These are phyloP conservation scores for Chlorella variabilis DNA, from an alignment of 163 green algal species.

Conservation along the genomic window DNA sequence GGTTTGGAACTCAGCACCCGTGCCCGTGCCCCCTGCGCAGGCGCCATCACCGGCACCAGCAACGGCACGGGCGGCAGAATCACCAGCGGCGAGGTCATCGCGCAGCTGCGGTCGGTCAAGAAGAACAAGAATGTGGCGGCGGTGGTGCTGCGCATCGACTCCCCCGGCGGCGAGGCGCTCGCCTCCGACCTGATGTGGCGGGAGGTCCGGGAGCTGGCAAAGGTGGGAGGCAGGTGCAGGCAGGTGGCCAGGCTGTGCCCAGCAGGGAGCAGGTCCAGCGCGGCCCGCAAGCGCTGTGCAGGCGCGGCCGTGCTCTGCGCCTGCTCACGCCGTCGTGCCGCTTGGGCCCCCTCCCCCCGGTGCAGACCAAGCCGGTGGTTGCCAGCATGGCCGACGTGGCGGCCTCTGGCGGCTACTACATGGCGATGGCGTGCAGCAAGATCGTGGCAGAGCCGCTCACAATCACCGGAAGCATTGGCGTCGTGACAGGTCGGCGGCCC, in stretches of 20 bases:
- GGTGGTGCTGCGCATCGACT: slow-evolving; percentile 92
- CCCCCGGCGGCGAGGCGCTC: slow-evolving; percentile 89
- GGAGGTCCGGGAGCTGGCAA: slow-evolving; percentile 72
- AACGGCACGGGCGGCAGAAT: slow-evolving; percentile 64
- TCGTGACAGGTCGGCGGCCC: slow-evolving; percentile 68
- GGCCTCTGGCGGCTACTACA: slow-evolving; percentile 94
- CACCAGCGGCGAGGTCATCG: slow-evolving; percentile 78
- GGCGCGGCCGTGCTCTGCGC: too few relatives aligned
- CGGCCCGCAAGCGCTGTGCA: too few relatives aligned
- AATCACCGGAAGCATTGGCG: slow-evolving; percentile 93
- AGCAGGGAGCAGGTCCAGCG: too few relatives aligned
- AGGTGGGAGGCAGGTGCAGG: neutral
- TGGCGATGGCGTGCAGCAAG: slow-evolving; percentile 74
- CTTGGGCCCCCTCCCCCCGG: neutral
- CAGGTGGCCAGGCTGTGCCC: too few relatives aligned
- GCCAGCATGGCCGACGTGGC: slow-evolving; percentile 95
- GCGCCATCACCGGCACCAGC: slow-evolving; percentile 73
- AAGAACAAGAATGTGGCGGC: slow-evolving; percentile 77
- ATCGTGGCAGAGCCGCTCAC: slow-evolving; percentile 92
- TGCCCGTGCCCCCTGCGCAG: slow-evolving; percentile 30
- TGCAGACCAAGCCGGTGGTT: slow-evolving; percentile 89
- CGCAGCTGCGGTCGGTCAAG: slow-evolving; percentile 71
- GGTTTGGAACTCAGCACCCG: neutral
- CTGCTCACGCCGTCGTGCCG: neutral
- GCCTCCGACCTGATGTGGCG: slow-evolving; percentile 82